Percentiles rank a stretch among this genome's conserved stretches.
These are phyloP conservation scores for Coemansia sp. DNA, from an alignment of 192 early-diverging fungal genomes.

Conservation along the genomic window DNA sequence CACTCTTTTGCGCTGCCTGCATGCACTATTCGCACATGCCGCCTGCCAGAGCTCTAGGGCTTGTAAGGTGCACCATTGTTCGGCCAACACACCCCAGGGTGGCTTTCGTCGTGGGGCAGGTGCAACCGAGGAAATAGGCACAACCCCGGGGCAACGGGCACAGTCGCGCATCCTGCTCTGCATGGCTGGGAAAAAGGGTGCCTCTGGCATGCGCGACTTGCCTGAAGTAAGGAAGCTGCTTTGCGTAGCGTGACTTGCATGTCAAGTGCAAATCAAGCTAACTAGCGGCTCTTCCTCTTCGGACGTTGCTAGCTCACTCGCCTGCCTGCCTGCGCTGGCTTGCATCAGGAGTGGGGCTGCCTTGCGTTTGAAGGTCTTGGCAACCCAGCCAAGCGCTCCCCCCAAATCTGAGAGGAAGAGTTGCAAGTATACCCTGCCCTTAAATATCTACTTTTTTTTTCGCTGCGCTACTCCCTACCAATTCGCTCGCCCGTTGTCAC, in stretches of 20 bases:
- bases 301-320: background rate
- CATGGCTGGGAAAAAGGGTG: background rate
- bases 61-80: background rate
- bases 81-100: background rate
- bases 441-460: background rate
- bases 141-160: background rate
- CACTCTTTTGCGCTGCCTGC: background rate
- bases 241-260: background rate
- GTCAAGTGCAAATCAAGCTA: background rate
- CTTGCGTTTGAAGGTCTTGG: background rate
- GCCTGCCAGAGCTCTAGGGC: background rate
- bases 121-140: conserved; percentile 1
- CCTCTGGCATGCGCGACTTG: background rate
- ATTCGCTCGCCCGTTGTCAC: background rate
- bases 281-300: background rate
- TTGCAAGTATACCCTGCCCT: background rate
- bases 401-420: background rate
- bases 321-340: background rate
- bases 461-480: too few species aligned
- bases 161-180: background rate
- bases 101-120: background rate
- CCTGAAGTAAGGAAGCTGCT: background rate
- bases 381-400: background rate
- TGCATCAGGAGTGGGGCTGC: background rate
- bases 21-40: background rate